A percentile compares a stretch with the other conserved stretches of the same genome.
Evolutionary conservation across 164 flowering plant genomes (phyloP).

Genomic region (Vitis vinifera): DNA sequence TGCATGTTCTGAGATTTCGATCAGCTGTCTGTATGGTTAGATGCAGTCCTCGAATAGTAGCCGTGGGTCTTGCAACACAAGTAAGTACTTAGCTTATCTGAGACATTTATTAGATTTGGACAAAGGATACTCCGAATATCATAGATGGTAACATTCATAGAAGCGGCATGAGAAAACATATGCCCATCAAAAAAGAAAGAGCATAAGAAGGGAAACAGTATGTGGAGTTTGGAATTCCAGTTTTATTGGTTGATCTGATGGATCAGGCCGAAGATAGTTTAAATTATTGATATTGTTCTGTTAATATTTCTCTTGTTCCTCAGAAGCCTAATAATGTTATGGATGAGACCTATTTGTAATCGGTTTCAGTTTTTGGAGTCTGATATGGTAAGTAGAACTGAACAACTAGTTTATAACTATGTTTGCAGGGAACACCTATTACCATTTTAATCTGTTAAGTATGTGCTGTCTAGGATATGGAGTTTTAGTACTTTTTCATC

Average conservation of each 20-base stretch:
- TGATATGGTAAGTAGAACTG: not conserved
- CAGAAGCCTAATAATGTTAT: no score
- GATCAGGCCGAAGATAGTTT: not conserved
- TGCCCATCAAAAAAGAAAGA: no score
- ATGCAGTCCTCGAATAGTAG: conserved; percentile 82
- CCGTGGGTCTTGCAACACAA: conserved; percentile 84
- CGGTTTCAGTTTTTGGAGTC: not conserved
- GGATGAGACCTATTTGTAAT: no score
- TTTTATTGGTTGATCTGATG: not conserved
- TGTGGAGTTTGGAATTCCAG: not conserved
- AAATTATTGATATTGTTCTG: not conserved
- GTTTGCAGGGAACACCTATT: not conserved
- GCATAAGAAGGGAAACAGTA: no score
- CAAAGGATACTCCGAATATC: not conserved
- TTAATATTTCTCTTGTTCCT: no score
- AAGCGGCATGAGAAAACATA: no score
- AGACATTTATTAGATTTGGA: conserved; percentile 1
- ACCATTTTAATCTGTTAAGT: not conserved
- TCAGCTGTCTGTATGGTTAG: conserved; percentile 82
- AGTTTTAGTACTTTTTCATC: not conserved
- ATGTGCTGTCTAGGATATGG: not conserved
- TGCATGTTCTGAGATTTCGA: conserved; percentile 78
- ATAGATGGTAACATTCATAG: not conserved
- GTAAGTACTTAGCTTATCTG: conserved; percentile 43
- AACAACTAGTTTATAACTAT: not conserved